These are phyloP conservation scores for Cetradonia linearis DNA, from an alignment of 495 filamentous ascomycete genomes.

Conservation along the genomic window DNA sequence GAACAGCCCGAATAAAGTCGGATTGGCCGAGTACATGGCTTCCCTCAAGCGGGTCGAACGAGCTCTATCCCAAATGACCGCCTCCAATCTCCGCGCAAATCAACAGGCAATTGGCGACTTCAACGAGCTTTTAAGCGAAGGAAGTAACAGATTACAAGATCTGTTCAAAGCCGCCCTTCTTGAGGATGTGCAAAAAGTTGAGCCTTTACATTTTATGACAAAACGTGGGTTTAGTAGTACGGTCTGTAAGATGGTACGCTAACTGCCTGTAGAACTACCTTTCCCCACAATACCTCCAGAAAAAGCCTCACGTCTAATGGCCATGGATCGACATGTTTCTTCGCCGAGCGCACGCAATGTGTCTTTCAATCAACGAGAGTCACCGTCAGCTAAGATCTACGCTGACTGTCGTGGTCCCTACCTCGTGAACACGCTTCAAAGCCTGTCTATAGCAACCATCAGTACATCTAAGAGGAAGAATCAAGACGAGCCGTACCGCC, in stretches of 20 bases:
- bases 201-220: conserved; percentile 88
- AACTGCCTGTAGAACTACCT: conserved; percentile 42
- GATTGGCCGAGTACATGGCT: conserved; percentile 73
- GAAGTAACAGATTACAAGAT: conserved; percentile 70
- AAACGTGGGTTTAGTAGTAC: conserved; percentile 49
- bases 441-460: conserved; percentile 76
- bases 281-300: conserved; percentile 54
- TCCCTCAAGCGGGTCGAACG: conserved; percentile 81
- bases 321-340: conserved; percentile 48
- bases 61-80: conserved; percentile 67
- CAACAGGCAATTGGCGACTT: conserved; percentile 81
- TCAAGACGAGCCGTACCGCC: conserved; percentile 63
- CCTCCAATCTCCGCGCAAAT: conserved; percentile 80
- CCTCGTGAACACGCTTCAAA: conserved; percentile 64
- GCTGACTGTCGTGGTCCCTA: conserved; percentile 79
- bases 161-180: conserved; percentile 65
- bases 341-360: conserved; percentile 42
- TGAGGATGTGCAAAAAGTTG: conserved; percentile 63
- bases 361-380: conserved; percentile 40
- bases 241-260: conserved; percentile 12
- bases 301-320: conserved; percentile 45
- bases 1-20: conserved; percentile 60
- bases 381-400: conserved; percentile 65
- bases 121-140: conserved; percentile 61
- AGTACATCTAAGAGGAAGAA: conserved; percentile 77